Evolutionary conservation across 768 basidiomycete species (phyloP).

Genomic region (Rhizopogon rudus): DNA sequence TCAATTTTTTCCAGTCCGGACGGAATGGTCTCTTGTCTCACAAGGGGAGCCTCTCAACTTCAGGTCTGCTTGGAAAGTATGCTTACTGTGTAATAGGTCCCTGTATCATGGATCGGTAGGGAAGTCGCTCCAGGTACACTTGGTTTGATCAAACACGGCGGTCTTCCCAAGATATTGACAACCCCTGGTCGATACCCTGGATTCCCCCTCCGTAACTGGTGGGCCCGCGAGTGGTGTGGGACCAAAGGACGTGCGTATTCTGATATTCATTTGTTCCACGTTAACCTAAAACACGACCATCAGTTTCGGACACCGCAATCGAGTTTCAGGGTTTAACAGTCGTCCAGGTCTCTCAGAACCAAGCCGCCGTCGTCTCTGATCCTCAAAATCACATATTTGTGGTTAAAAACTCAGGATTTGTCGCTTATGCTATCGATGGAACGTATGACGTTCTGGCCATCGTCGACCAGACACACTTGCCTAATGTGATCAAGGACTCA

Average conservation of each 20-base stretch:
- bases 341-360: conserved; percentile 87
- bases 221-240: conserved; percentile 72
- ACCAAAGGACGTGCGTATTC: conserved; percentile 55
- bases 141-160: conserved; percentile 80
- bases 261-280: not conserved
- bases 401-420: conserved; percentile 73
- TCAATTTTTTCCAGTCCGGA: conserved; percentile 41
- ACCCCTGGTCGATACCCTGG: conserved; percentile 74
- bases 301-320: conserved; percentile 80
- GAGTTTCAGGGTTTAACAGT: conserved; percentile 75
- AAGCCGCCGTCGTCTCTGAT: conserved; percentile 74
- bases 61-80: not conserved
- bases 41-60: conserved; percentile 36
- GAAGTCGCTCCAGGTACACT: conserved; percentile 70
- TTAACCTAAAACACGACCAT: not conserved
- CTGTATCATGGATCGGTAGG: conserved; percentile 64
- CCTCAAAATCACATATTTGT: conserved; percentile 78
- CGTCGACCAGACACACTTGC: conserved; percentile 80
- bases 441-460: conserved; percentile 76
- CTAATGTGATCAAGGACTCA: conserved; percentile 51
- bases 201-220: conserved; percentile 78
- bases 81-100: conserved; percentile 29
- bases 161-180: conserved; percentile 70
- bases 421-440: conserved; percentile 72
- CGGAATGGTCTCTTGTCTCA: conserved; percentile 54